Conservation (phyloP, 2,329 filamentous ascomycete genomes). For the Ascochyta pisi region DNA sequence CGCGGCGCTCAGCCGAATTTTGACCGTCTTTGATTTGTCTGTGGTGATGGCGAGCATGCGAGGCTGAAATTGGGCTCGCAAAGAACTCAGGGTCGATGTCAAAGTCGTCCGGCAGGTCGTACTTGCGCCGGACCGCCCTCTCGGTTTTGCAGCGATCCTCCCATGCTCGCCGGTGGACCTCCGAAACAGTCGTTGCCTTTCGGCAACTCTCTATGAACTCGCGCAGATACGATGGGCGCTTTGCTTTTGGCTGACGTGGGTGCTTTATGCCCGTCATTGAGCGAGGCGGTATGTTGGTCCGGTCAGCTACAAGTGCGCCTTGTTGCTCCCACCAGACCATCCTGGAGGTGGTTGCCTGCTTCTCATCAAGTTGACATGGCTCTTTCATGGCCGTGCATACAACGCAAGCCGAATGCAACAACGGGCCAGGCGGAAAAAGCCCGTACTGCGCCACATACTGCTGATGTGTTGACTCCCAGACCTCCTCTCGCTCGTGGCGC, state of each 20-base stretch:
- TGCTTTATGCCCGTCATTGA: not conserved
- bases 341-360: not conserved
- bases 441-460: not conserved
- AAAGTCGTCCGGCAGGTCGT: slow-evolving; percentile 21
- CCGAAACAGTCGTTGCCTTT: not conserved
- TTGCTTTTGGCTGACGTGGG: not conserved
- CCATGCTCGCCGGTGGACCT: slow-evolving; percentile 16
- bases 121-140: slow-evolving; percentile 31
- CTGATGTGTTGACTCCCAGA: slow-evolving; percentile 31
- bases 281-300: slow-evolving; percentile 5
- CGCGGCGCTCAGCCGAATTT: slow-evolving; percentile 1
- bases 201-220: slow-evolving; percentile 21
- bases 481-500: slow-evolving; percentile 31
- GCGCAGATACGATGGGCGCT: slow-evolving; percentile 19
- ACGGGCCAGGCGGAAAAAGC: not conserved
- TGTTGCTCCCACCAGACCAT: slow-evolving; percentile 36
- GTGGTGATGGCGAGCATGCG: slow-evolving; percentile 9
- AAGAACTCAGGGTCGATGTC: slow-evolving; percentile 27
- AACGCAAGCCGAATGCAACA: not conserved
- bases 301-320: slow-evolving; percentile 17
- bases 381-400: not conserved
- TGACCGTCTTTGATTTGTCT: not conserved
- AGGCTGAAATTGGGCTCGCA: slow-evolving; percentile 25
- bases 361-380: not conserved
- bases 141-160: slow-evolving; percentile 26